phyloP scores from a whole-genome alignment of 106 monocot species.

The Triglochin maritima region DNA sequence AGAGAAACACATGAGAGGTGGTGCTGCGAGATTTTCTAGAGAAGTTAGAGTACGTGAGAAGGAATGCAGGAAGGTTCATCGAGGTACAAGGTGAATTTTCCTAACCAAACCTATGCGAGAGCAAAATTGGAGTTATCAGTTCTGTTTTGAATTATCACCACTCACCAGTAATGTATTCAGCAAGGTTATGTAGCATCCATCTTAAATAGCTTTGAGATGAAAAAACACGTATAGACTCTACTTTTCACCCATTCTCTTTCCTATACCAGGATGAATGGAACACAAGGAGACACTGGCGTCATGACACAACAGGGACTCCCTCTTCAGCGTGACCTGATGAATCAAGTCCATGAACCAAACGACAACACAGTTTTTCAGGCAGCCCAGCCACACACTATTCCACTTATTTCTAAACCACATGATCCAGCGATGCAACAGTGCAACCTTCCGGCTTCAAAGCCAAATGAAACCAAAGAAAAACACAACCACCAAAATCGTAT shows the following conservation, averaged over 20 bases:
- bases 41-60: constrained; percentile 53
- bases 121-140: neutral
- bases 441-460: neutral
- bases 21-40: constrained; percentile 37
- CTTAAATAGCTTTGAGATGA: neutral
- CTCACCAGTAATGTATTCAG: neutral
- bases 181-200: neutral
- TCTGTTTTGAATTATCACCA: neutral
- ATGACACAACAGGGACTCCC: too few relatives aligned
- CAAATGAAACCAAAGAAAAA: neutral
- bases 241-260: neutral
- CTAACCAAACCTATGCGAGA: too few relatives aligned
- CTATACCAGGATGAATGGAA: neutral
- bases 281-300: too few relatives aligned
- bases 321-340: too few relatives aligned
- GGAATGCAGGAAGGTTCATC: constrained; percentile 21
- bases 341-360: neutral
- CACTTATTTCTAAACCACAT: neutral
- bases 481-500: neutral
- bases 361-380: neutral
- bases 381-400: neutral
- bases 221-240: neutral
- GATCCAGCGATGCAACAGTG: neutral
- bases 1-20: constrained; percentile 79
- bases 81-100: neutral